Base-by-base conservation (phyloP, 2,329 filamentous ascomycete species). In the Nectriaceae sp. region DNA sequence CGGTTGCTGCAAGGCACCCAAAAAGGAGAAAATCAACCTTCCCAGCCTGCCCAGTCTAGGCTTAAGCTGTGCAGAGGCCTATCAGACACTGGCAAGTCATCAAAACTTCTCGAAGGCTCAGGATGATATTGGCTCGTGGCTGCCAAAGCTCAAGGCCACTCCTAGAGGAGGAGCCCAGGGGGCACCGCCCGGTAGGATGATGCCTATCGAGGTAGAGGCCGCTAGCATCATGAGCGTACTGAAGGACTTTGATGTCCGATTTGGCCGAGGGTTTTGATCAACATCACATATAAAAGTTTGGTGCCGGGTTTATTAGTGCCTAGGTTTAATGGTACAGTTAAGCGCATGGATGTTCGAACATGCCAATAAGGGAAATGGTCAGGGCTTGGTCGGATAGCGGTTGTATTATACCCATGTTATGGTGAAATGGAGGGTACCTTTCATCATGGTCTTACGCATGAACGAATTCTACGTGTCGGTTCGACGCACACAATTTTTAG, bases 181-280 rank as follows among this genome's bases (percentile, higher is more conserved):
- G 63, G 48, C 57, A 22, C 46, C 70, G 42, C 63, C 66, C 46
- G 67, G 66, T 45, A 69, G 71, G 52, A 74, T 74, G 46, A 78
- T 79, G 36, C 84, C 88, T 1, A 84, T 91, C 60, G 88, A 92
- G 65, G 87, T 92, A 15, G 88, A 92, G 69, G 87, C 88, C 5
- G 88, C 88, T 1, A 91, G 88, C 66, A 90, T 92, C 46, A 91
- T 92, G 88, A 87, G 86, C 36, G 88, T 91, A n/a, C 70, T 92
- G 50, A 89, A 88, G 67, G 85, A 88, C 54, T 92, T 92, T 70
- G 88, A 92, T 61, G 78, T 89, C 42, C 75, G 88, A 45, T 92
- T 92, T 65, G 84, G 84, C 33, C 62, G 68, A 31, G 68, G 70
- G 40, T 65, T 65, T 39, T 71, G 57, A 64, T 46, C 38, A 54